Base-by-base conservation (phyloP, 805 yeast genomes). In the Nakazawaea ambrosiae region DNA sequence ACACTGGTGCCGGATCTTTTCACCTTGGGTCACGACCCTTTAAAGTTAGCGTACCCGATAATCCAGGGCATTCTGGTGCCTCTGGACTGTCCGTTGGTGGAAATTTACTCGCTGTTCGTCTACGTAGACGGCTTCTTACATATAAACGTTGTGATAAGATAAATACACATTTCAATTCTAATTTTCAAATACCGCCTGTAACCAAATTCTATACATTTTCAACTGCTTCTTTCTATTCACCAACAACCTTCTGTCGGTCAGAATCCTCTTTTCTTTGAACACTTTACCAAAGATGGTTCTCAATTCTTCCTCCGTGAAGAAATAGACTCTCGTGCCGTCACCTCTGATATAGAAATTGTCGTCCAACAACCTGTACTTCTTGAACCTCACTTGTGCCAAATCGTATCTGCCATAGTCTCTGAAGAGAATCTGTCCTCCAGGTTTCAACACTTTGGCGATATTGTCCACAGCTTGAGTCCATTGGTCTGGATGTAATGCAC, bases 391-490 rank as follows among this genome's bases (percentile, higher is more conserved):
- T 55, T 92, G 98, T 0, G 98, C 96, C 58, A 92, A 66, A 60
- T 92, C 98, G 54, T 90, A 92, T 46, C 97, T 73, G 2, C 97
- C 97, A 54, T 92, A 92, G 57, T 92, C 98, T 54, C 98, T 68
- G 58, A 92, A 85, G 31, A 90, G 66, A 25, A 92, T 78, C 45
- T 75, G 73, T 12, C 97, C 97, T 20, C 97, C 97, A 2, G 97
- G 97, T 55, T 88, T 90, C 62, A 92, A 67, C 19, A 85, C 59
- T 49, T 77, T 80, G 32, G 66, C 55, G 45, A 89, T 58, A 54
- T 92, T 92, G 10, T 59, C 55, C 27, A 90, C 67, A 0, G 97
- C 97, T 37, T 72, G 73, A 8, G 58, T 62, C 98, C 98, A 92
- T 63, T 92, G 97, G 10, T 73, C 70, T 3, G 98, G 98, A 35